Conservation (phyloP, 2,329 filamentous ascomycete genomes). For the Dryadomyces quercus-mongolicae region DNA sequence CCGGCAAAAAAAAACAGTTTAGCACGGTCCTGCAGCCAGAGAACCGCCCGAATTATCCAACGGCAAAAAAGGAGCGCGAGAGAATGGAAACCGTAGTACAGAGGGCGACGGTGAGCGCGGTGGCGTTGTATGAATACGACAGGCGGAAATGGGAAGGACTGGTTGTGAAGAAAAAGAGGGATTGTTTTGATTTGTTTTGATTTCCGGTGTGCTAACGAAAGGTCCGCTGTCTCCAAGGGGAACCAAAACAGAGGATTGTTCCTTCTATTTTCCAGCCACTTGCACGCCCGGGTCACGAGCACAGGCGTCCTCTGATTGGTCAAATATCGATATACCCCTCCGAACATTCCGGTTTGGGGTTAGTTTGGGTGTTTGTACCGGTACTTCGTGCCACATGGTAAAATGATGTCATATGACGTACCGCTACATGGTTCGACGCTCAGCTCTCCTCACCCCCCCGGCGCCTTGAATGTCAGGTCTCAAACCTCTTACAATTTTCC, state of each 20-base stretch:
- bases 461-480: neutral
- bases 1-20: conserved; percentile 1
- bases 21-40: neutral
- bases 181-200: conserved; percentile 16
- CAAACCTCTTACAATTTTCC: neutral
- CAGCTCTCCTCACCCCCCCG: no score
- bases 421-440: no score
- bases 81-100: neutral
- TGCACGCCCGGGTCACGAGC: conserved; percentile 4
- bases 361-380: neutral
- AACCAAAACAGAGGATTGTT: conserved; percentile 10
- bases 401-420: no score
- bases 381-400: neutral
- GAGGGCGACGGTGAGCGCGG: neutral
- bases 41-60: conserved; percentile 9
- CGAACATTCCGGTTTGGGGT: neutral
- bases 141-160: neutral
- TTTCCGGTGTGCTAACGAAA: conserved; percentile 13
- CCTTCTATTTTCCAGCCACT: conserved; percentile 5
- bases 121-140: conserved; percentile 2
- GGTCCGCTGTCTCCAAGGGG: conserved; percentile 14
- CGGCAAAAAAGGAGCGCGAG: neutral
- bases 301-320: neutral
- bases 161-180: conserved; percentile 4
- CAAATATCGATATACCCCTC: neutral